A percentile compares a stretch with the other conserved stretches of the same genome.
These are phyloP conservation scores for Dimocarpus longan DNA, from an alignment of 345 rosid species.

Conservation along the genomic window DNA sequence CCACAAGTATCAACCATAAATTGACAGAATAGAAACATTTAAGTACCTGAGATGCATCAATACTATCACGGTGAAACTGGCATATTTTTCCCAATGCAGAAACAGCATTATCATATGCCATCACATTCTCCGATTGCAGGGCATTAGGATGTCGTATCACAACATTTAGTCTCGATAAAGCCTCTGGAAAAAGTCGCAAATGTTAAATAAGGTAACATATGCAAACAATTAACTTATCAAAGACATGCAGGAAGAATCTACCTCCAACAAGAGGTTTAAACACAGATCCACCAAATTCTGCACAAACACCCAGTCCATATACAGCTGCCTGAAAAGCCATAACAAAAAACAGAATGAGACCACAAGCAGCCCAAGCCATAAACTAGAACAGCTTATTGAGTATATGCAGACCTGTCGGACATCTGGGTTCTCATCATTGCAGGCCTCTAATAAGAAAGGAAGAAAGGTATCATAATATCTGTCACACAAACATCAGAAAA, in stretches of 20 bases:
- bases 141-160: conserved; percentile 85
- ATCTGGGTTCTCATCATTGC: conserved; percentile 91
- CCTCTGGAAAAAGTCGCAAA: conserved; percentile 62
- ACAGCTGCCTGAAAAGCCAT: conserved; percentile 83
- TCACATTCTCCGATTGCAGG: conserved; percentile 74
- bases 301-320: conserved; percentile 99
- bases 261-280: conserved; percentile 98
- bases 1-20: background rate
- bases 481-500: conserved; percentile 29
- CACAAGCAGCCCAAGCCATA: conserved; percentile 1
- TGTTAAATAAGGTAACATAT: conserved; percentile 25
- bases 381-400: conserved; percentile 11
- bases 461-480: conserved; percentile 96
- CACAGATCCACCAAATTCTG: conserved; percentile 91
- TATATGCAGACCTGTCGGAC: conserved; percentile 79
- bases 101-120: conserved; percentile 99
- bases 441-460: conserved; percentile 97
- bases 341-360: conserved; percentile 20
- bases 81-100: conserved; percentile 98
- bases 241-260: conserved; percentile 29
- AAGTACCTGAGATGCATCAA: conserved; percentile 88
- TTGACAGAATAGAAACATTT: background rate
- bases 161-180: conserved; percentile 88
- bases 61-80: conserved; percentile 81
- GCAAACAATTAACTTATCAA: background rate